Evolutionary conservation across 1,139 yeast genomes (phyloP), one percentile per base, ranked within the genome.

Genomic region (Pichia sp.): DNA sequence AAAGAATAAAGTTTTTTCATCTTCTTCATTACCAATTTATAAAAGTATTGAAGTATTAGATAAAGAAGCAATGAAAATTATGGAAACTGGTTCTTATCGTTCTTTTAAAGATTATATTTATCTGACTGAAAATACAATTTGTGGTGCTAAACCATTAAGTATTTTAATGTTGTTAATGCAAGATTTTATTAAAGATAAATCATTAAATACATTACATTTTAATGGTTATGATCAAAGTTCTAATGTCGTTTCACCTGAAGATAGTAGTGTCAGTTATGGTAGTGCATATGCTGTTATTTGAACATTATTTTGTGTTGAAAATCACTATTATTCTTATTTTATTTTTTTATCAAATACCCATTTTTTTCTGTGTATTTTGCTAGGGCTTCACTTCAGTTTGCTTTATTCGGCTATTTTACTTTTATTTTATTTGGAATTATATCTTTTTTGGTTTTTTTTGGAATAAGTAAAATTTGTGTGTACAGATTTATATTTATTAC

Each of bases 251-350:
- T 59, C 62, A 22, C 55, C 68, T 2, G 52, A 59, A 23, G 97
- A 89, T 43, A 79, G 90, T 55, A 82, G 96, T 66, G 96, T 92
- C 38, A 83, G 95, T 48, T 92, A 92, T 61, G 96, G 94, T 1
- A 78, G 95, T 40, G 97, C 95, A 0, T 86, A 77, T 58, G 86
- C 78, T 10, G 60, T 66, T 11, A 39, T 51, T 20, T 54, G 27
- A 40, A 2, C 22, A 10, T 22, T 23, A 29, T 31, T 16, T 20
- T 16, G 28, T 27, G 3, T 33, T 22, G 3, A 12, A 23, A 30
- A 22, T 33, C 16, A 16, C 16, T 16, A 16, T 16, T 16, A 16
- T 16, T 16, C 16, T 16, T 16, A 16, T 16, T 16, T 16, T 16
- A 16, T 16, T 16, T 16, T 16, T 16, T 16, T 16, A 16, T 16